Base-by-base conservation (phyloP, 768 basidiomycete genomes). In the Leccinum truebloodii region DNA sequence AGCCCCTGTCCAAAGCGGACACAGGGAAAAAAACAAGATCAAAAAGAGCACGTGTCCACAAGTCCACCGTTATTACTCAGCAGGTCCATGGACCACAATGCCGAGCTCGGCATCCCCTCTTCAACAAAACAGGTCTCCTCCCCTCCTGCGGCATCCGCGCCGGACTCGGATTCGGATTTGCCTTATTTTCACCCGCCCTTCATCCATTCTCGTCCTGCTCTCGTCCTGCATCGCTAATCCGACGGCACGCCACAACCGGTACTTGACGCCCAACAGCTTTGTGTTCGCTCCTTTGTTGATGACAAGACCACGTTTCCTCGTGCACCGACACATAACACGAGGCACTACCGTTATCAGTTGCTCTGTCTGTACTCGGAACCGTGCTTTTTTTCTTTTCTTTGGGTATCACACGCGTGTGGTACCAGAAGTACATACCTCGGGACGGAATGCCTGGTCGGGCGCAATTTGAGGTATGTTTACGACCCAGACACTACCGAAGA, bases 1-100 rank as follows among this genome's bases (percentile, higher is more conserved):
- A 73, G 72, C 72, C 72, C 72, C 72, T 73, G 72, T 74, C 72
- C 69, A 72, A 69, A 60, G 62, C 70, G 66, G 72, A 67, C 64
- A 70, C 73, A 72, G 67, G 71, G 73, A 70, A 74, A 73, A 73
- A 73, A 73, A 70, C 68, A 58, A 72, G 69, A 73, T 73, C 71
- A 46, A 73, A 71, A 69, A 55, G 62, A 59, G 54, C 72, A 73
- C 72, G 72, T 74, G 72, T 58, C 34, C 59, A 56, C 13, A 1
- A 8, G 72, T 70, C 71, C 66, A 65, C 58, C 7, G 50, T 44
- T 4, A 58, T 68, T 20, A 70, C 44, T 71, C 52, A 67, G 58
- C 67, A 52, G 49, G 72, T 73, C 71, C 70, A 58, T 64, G 72
- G 68, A 70, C 72, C 59, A 18, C 1, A 3, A 0, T 62, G 64